phyloP scores from a whole-genome alignment of 495 filamentous ascomycete species.

The Penicillium nucicola region DNA sequence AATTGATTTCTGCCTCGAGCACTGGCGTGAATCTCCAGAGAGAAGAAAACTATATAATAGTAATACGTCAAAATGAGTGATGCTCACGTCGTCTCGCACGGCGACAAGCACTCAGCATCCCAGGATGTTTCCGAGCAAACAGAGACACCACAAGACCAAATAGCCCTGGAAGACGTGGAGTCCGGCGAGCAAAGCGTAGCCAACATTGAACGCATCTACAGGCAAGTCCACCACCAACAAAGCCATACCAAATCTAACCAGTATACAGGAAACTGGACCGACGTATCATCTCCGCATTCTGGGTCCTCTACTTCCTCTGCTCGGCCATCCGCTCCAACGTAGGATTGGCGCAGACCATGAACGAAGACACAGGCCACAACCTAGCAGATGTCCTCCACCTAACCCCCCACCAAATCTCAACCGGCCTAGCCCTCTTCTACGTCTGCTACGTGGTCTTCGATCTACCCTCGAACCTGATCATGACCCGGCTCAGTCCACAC shows the following conservation, averaged over 20 bases:
- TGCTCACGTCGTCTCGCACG: slow-evolving; percentile 3
- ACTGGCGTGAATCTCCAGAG: not conserved
- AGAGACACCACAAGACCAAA: slow-evolving; percentile 2
- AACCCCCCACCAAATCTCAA: slow-evolving; percentile 71
- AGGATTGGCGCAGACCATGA: slow-evolving; percentile 89
- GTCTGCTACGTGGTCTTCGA: slow-evolving; percentile 89
- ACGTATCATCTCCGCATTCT: slow-evolving; percentile 87
- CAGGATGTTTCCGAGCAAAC: slow-evolving; percentile 27
- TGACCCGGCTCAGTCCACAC: slow-evolving; percentile 79
- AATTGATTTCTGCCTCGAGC: not conserved
- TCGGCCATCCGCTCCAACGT: slow-evolving; percentile 90
- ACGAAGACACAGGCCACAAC: slow-evolving; percentile 62
- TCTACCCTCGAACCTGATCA: slow-evolving; percentile 83
- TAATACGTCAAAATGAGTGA: slow-evolving; percentile 13
- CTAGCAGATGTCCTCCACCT: slow-evolving; percentile 64
- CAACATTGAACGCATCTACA: slow-evolving; percentile 42
- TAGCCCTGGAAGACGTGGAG: slow-evolving; percentile 20
- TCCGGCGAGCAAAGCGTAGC: slow-evolving; percentile 28
- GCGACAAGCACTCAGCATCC: slow-evolving; percentile 16
- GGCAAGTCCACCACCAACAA: slow-evolving; percentile 13
- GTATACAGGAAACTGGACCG: slow-evolving; percentile 64
- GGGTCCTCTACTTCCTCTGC: slow-evolving; percentile 90
- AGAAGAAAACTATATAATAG: not conserved
- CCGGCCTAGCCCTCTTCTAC: slow-evolving; percentile 82
- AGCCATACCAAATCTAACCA: not conserved